Evolutionary conservation across 257 asterid species (phyloP), one percentile per base, ranked within the genome.

Genomic region (Anisodus tanguticus): DNA sequence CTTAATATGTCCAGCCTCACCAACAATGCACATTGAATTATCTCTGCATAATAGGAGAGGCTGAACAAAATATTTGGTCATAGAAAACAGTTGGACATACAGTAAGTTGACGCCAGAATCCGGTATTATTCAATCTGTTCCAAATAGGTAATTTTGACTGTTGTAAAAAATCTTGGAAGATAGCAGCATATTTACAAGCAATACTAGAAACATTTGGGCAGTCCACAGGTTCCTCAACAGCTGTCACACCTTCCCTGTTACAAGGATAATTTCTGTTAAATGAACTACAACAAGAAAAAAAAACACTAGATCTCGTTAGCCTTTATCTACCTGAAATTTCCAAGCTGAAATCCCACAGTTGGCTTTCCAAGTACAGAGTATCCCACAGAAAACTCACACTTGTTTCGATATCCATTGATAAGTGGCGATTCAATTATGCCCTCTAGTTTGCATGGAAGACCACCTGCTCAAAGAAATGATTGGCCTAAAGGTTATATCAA

Each of bases 91-190:
- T 78, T 41, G 9, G 79, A 84, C 86, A 78, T 89, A 95, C 99
- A 15, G 99, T 97, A 72, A 97, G 94, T 84, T 97, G 99, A 77
- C 98, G 98, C 99, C 99, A 97, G 91, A 97, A 95, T 84, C 99
- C 99, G 43, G 89, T 72, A 92, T 94, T 97, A 88, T 95, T 97
- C 90, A 95, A 87, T 88, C 99, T 91, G 91, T 95, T 97, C 99
- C 99, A 95, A 49, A 93, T 51, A 58, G 98, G 98, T 85, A 97
- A 90, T 79, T 57, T 69, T 0, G 98, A 92, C 76, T 87, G 86
- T 88, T 89, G 97, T 70, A 93, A 87, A 90, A 91, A 93, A 72
- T 93, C 97, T 91, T 97, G 98, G 88, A 97, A 93, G 80, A 91
- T 67, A 57, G 91, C 83, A 79, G 98, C 98, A 90, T 93, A 97